Percentiles rank a stretch among this genome's conserved stretches.
Evolutionary conservation across 352 stramenopile genomes (phyloP).

Genomic region (Phytophthora cryptogea): DNA sequence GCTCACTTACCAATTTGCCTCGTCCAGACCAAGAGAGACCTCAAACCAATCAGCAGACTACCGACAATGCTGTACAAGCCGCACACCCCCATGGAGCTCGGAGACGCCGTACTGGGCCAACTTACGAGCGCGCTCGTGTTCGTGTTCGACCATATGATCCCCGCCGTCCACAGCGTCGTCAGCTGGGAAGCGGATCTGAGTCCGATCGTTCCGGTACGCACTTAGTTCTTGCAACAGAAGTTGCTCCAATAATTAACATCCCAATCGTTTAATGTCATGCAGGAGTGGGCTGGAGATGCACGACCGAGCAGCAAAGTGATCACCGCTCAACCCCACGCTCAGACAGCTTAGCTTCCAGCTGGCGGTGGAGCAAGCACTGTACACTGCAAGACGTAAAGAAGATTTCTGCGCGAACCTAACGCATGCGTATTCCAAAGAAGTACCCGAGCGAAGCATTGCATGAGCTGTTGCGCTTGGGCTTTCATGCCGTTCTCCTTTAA

Average conservation of each 20-base stretch:
- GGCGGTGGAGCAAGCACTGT: neutral
- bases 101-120: conserved; percentile 42
- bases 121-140: conserved; percentile 39
- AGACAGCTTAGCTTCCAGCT: conserved; percentile 2
- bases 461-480: too few relatives aligned
- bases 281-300: conserved; percentile 13
- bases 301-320: conserved; percentile 4
- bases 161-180: conserved; percentile 47
- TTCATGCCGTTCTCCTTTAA: neutral
- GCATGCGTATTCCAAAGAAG: too few relatives aligned
- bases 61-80: conserved; percentile 36
- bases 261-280: neutral
- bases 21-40: conserved; percentile 15
- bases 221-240: too few relatives aligned
- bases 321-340: neutral
- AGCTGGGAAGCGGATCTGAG: conserved; percentile 44
- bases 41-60: conserved; percentile 1
- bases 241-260: neutral
- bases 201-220: conserved; percentile 30
- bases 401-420: too few relatives aligned
- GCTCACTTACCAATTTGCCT: conserved; percentile 23
- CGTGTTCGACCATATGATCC: conserved; percentile 50
- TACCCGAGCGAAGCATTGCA: too few relatives aligned
- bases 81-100: conserved; percentile 41
- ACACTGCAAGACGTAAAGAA: neutral